phyloP scores from a whole-genome alignment of 108 stramenopile genomes.

The Conticribra weissflogii region DNA sequence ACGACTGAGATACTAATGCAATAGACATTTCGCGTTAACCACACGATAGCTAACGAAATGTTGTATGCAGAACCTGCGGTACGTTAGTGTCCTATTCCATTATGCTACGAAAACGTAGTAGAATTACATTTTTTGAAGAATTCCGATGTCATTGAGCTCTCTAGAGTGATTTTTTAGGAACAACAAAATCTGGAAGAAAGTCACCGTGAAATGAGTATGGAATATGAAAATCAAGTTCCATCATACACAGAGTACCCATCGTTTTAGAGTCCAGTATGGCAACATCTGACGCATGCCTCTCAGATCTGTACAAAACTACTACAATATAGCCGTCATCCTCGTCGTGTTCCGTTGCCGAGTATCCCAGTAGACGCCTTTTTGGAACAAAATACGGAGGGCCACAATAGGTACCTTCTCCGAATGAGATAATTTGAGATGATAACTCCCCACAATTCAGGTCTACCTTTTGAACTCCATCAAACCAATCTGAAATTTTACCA shows the following conservation, averaged over 20 bases:
- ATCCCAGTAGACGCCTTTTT: neutral
- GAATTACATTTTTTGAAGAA: too few species aligned
- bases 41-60: too few species aligned
- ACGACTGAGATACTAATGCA: too few species aligned
- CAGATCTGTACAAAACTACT: constrained; percentile 27
- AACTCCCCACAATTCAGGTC: constrained; percentile 23
- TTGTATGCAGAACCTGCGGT: too few species aligned
- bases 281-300: constrained; percentile 37
- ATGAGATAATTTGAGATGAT: constrained; percentile 24
- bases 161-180: too few species aligned
- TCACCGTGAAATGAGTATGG: constrained; percentile 54
- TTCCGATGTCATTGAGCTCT: too few species aligned
- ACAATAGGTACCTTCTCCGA: constrained; percentile 33
- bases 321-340: constrained; percentile 53
- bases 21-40: too few species aligned
- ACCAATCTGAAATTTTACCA: constrained; percentile 8
- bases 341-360: neutral
- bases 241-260: constrained; percentile 16
- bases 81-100: too few species aligned
- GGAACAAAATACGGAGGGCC: constrained; percentile 45
- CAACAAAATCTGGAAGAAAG: constrained; percentile 10
- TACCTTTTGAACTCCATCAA: constrained; percentile 42
- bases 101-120: too few species aligned
- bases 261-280: constrained; percentile 41
- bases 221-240: constrained; percentile 33